Percentiles rank a stretch among this genome's conserved stretches.
These are phyloP conservation scores for Setaria viridis DNA, from an alignment of 202 grass and related monocot species.

Conservation along the genomic window DNA sequence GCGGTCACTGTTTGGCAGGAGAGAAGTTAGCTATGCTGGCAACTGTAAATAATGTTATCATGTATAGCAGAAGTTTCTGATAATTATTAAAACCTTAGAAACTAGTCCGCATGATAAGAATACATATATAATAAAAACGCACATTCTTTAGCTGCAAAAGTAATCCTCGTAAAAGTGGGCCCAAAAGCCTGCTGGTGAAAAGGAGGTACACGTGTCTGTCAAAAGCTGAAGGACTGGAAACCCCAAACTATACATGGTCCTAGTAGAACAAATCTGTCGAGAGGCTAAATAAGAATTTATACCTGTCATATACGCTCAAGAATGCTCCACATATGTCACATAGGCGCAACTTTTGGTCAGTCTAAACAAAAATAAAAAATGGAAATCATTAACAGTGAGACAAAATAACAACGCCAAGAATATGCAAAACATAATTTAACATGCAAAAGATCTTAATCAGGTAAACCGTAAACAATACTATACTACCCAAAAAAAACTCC, in stretches of 20 bases:
- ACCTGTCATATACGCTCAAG: slow-evolving; percentile 99
- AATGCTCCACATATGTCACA: slow-evolving; percentile 99
- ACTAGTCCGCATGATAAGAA: slow-evolving; percentile 49
- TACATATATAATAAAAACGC: slow-evolving; percentile 65
- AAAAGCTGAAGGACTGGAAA: slow-evolving; percentile 70
- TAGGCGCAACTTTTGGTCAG: slow-evolving; percentile 96
- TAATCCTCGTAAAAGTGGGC: slow-evolving; percentile 85
- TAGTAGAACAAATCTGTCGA: slow-evolving; percentile 12
- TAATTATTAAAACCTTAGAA: slow-evolving; percentile 39
- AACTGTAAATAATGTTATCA: slow-evolving; percentile 12
- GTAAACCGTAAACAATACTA: neutral
- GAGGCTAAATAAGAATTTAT: slow-evolving; percentile 40
- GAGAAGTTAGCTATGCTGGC: slow-evolving; percentile 34
- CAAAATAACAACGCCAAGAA: slow-evolving; percentile 29
- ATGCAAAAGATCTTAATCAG: neutral
- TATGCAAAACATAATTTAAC: slow-evolving; percentile 1
- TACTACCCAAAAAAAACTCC: neutral
- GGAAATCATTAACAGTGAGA: slow-evolving; percentile 20
- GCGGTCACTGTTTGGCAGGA: slow-evolving; percentile 71
- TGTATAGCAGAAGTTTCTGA: slow-evolving; percentile 21
- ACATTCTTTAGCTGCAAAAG: slow-evolving; percentile 95
- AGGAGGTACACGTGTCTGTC: slow-evolving; percentile 60
- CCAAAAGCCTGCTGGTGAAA: slow-evolving; percentile 85
- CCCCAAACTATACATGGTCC: slow-evolving; percentile 46
- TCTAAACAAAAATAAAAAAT: slow-evolving; percentile 56